Evolutionary conservation across 805 yeast genomes (phyloP).

Genomic region (Hanseniaspora clermontiae): DNA sequence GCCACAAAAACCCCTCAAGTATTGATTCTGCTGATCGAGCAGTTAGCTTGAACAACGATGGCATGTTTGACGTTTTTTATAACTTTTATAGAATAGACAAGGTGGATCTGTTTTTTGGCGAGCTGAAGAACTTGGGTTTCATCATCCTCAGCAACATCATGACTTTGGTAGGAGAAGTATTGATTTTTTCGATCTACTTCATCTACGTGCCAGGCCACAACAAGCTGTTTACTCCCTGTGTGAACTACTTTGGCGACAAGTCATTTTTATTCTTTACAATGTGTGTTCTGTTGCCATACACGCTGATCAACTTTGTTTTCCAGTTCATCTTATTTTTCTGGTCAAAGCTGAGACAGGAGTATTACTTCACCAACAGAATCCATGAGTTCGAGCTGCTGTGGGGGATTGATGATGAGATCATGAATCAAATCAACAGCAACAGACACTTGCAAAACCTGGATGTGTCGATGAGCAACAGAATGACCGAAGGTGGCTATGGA

Average conservation of each 20-base stretch:
- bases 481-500: not conserved
- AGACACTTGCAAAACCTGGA: constrained; percentile 16
- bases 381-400: constrained; percentile 16
- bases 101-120: constrained; percentile 13
- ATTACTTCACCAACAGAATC: constrained; percentile 16
- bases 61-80: not conserved
- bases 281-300: constrained; percentile 26
- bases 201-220: constrained; percentile 31
- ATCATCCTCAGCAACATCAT: constrained; percentile 18
- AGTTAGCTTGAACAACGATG: not conserved
- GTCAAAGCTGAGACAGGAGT: constrained; percentile 14
- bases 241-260: constrained; percentile 28
- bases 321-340: constrained; percentile 20
- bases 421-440: constrained; percentile 12
- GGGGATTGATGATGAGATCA: constrained; percentile 10
- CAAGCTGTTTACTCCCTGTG: constrained; percentile 23
- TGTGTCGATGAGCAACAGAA: constrained; percentile 13
- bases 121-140: constrained; percentile 15
- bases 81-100: constrained; percentile 13
- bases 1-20: not conserved
- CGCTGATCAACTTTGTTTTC: constrained; percentile 17
- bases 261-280: constrained; percentile 24
- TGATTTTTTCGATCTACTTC: constrained; percentile 31
- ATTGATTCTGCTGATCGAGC: not conserved
- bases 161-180: constrained; percentile 26